Evolutionary conservation across 116 monocot genomes (phyloP), one percentile per base, ranked within the genome.

Genomic region (Cymodocea nodosa): DNA sequence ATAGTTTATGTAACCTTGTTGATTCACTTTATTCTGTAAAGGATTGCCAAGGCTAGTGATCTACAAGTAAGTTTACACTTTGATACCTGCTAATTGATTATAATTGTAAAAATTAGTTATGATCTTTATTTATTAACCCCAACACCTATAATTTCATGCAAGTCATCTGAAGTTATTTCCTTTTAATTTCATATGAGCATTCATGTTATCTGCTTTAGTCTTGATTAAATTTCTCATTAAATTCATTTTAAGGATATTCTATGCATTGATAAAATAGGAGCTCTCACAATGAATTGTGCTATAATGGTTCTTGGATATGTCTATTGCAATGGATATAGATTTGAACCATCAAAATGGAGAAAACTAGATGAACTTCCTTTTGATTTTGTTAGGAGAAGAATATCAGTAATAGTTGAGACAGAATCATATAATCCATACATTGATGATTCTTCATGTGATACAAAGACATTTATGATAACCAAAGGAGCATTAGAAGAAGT

Each of bases 401-500:
- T 74, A 23, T 71, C 81, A n/a, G 74, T 82, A 4, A 68, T 77
- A 51, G 20, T 77, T 22, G 78, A 73, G 69, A 74, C 74, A 20
- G 44, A 44, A 10, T 44, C 44, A 44, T 44, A 44, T 10, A 12
- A 7, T 10, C 7, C 44, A 44, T 44, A 44, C 12, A 10, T 1
- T 44, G 44, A 44, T 44, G 44, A 12, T 10, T 44, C 44, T 44
- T 4, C 44, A 14, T 7, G 5, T 49, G 15, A 66, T 24, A 35
- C 12, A 44, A n/a, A 34, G 14, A 67, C 70, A 49, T 64, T 52
- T 35, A 57, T 82, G 16, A 74, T 78, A 61, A 82, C 78, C 53
- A 82, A 82, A 37, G 81, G 81, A 18, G 81, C 81, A 59, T 55
- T 82, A 50, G 77, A 74, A 64, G 81, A 77, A 53, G 74, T 78